Base-by-base conservation (phyloP, 139 green algal species). In the Tetraselmis chui region DNA sequence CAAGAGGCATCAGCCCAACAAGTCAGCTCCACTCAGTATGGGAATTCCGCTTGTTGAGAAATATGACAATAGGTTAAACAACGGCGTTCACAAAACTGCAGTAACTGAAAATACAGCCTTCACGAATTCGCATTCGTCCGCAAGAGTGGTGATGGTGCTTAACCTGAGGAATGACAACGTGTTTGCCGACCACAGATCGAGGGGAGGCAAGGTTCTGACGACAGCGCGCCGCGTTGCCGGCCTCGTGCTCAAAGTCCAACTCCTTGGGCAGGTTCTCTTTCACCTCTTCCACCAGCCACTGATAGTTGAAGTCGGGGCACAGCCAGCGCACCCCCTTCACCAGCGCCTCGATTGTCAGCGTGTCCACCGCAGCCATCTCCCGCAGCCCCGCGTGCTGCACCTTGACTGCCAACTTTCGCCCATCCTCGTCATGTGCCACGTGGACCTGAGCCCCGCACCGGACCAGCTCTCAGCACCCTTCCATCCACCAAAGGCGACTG, bases 281-380 rank as follows among this genome's bases (percentile, higher is more conserved):
- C 5, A 93, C 86, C 86, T 98, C 95, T 1, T 96, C 89, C 27
- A 98, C 93, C 31, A 98, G 91, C 95, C 96, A 99, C 59, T 81
- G 45, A 59, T 86, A 90, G 82, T 92, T 81, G 85, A 91, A 91
- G 78, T 85, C 85, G 22, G 92, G 90, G 30, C 91, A 91, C 22
- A 94, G 26, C 31, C 75, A 88, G 5, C 86, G 79, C 23, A 91
- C 88, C 1, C 81, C 79, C 1, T 79, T 83, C 18, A 97, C 95
- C 78, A 98, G 83, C 0, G 90, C 80, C 31, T 91, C 84, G 0
- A 98, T 92, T 11, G 92, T 97, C 26, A 89, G 78, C 1, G 95
- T 92, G 89, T 98, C 95, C 5, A 93, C 92, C 1, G 83, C 79
- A 32, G 84, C 89, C 0, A 83, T 91, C 82, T 98, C 93, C 0